Evolutionary conservation across 2,329 filamentous ascomycete species (phyloP).

Genomic region (Piedraia hortae): DNA sequence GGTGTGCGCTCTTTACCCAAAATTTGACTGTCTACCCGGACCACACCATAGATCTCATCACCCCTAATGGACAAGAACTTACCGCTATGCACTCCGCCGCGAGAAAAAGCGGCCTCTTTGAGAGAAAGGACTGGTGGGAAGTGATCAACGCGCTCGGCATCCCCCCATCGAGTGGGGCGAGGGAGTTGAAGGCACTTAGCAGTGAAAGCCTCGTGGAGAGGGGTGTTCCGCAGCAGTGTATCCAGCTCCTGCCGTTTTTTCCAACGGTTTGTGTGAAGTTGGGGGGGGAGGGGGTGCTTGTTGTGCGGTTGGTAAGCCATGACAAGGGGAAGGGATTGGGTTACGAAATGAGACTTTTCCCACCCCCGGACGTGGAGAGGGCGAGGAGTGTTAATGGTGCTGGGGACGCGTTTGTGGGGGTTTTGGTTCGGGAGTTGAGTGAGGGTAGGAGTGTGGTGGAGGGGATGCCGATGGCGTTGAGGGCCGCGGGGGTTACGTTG

Average conservation of each 20-base stretch:
- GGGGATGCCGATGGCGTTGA: constrained; percentile 54
- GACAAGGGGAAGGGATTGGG: too few species aligned
- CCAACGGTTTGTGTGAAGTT: constrained; percentile 67
- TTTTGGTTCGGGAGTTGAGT: constrained; percentile 20
- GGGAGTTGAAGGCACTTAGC: constrained; percentile 43
- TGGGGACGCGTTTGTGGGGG: constrained; percentile 76
- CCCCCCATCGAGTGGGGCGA: constrained; percentile 36
- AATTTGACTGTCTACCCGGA: constrained; percentile 25
- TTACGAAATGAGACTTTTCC: constrained; percentile 44
- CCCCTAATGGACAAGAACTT: constrained; percentile 65
- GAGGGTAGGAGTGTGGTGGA: constrained; percentile 26
- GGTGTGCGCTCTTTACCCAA: constrained; percentile 34
- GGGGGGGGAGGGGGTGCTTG: constrained; percentile 43
- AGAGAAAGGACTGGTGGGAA: constrained; percentile 45
- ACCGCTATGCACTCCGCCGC: constrained; percentile 51
- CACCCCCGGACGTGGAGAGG: constrained; percentile 33
- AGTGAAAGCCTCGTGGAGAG: constrained; percentile 40
- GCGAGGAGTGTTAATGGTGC: constrained; percentile 67
- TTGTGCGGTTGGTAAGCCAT: too few species aligned
- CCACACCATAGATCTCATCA: constrained; percentile 41
- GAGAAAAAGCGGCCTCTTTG: constrained; percentile 36
- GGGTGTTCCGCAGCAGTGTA: constrained; percentile 56
- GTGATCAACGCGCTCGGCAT: constrained; percentile 59
- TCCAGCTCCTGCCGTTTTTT: constrained; percentile 71
- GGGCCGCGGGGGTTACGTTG: constrained; percentile 52